Conservation (phyloP, 257 asterid species). For the Sherardia arvensis region DNA sequence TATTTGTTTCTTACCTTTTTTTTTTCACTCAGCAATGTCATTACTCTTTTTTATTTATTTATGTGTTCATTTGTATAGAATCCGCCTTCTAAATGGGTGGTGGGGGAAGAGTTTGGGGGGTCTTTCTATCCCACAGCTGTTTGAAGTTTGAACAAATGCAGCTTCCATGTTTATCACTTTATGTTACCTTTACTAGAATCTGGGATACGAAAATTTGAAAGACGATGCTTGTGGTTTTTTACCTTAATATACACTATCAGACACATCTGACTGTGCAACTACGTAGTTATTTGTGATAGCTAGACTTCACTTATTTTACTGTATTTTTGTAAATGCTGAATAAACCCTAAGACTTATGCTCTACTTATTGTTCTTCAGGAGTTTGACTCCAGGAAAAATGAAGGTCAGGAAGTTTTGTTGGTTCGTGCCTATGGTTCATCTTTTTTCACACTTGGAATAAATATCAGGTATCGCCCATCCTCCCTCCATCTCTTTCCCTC, state of each 20-base stretch:
- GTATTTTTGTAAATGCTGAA: not conserved
- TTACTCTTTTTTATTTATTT: not conserved
- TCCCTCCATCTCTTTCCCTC: not conserved
- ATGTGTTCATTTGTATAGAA: not conserved
- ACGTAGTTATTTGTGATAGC: too few relatives aligned
- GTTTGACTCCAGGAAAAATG: constrained; percentile 43
- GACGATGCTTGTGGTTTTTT: not conserved
- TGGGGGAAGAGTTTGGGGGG: not conserved
- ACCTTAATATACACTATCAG: too few relatives aligned
- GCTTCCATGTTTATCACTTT: too few relatives aligned
- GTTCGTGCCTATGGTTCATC: constrained; percentile 95
- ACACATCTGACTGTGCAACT: not conserved
- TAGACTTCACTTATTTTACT: not conserved
- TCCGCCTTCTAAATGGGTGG: not conserved
- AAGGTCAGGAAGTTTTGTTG: constrained; percentile 61
- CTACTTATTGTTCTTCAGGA: constrained; percentile 30
- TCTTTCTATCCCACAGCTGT: not conserved
- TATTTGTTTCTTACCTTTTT: not conserved
- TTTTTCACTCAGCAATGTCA: not conserved
- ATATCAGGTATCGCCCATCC: constrained; percentile 53
- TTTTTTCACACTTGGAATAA: constrained; percentile 92
- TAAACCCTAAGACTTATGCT: not conserved
- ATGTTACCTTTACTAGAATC: not conserved
- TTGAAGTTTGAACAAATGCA: too few relatives aligned
- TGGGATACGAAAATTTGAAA: not conserved